Evolutionary conservation across 257 asterid genomes (phyloP).

Genomic region (Solanum ossicruentum): DNA sequence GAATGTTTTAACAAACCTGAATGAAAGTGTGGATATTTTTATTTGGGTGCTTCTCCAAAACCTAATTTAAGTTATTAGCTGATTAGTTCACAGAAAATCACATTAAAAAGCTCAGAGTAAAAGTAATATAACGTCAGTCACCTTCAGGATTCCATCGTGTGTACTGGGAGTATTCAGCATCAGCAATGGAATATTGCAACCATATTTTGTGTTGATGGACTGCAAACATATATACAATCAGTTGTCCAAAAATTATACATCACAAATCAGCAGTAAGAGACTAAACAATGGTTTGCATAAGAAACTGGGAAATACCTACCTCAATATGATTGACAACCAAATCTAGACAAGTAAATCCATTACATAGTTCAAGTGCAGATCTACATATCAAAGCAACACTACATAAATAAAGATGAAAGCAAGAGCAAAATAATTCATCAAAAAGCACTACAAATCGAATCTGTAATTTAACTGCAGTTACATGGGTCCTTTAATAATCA

Average conservation of each 20-base stretch:
- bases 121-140: conserved; percentile 7
- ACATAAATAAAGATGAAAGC: neutral
- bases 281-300: neutral
- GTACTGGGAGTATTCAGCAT: conserved; percentile 42
- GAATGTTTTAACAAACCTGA: conserved; percentile 32
- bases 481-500: neutral
- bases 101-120: conserved; percentile 1
- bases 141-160: conserved; percentile 57
- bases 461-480: neutral
- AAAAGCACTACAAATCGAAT: neutral
- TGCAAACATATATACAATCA: conserved; percentile 16
- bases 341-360: conserved; percentile 64
- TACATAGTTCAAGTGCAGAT: conserved; percentile 45
- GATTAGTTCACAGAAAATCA: conserved; percentile 14
- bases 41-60: conserved; percentile 55
- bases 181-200: conserved; percentile 73
- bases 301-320: conserved; percentile 23
- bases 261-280: conserved; percentile 1
- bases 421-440: neutral
- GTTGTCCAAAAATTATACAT: conserved; percentile 7
- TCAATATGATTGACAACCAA: conserved; percentile 63
- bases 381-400: conserved; percentile 25
- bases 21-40: conserved; percentile 52
- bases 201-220: conserved; percentile 65
- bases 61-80: conserved; percentile 29